Evolutionary conservation across 495 filamentous ascomycete genomes (phyloP).

Genomic region (Aspergillus cristatus): DNA sequence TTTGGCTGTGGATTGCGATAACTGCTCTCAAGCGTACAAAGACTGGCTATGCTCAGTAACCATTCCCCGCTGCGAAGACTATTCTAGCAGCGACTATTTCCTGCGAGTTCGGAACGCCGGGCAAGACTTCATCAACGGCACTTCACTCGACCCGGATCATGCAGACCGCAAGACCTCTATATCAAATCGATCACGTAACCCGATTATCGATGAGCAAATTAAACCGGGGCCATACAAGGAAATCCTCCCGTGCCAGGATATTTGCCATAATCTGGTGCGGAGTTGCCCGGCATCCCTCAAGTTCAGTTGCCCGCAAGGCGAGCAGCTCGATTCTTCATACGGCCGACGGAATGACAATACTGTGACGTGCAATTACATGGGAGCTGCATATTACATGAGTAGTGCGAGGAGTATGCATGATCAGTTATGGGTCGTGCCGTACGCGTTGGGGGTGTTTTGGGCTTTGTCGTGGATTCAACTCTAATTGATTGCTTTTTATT

Average conservation of each 20-base stretch:
- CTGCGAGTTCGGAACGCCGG: conserved; percentile 61
- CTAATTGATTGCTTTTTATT: too few relatives aligned
- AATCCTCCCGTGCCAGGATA: conserved; percentile 70
- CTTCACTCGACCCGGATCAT: conserved; percentile 30
- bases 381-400: conserved; percentile 44
- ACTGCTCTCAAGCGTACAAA: conserved; percentile 78
- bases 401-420: conserved; percentile 9
- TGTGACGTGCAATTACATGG: conserved; percentile 52
- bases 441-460: neutral
- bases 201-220: conserved; percentile 59
- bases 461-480: neutral
- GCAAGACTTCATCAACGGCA: conserved; percentile 60
- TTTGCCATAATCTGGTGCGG: conserved; percentile 76
- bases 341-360: conserved; percentile 35
- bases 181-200: conserved; percentile 52
- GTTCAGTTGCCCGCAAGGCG: conserved; percentile 65
- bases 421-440: neutral
- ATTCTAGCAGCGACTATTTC: conserved; percentile 42
- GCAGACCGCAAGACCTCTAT: conserved; percentile 20
- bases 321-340: conserved; percentile 58
- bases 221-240: conserved; percentile 90
- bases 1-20: conserved; percentile 59
- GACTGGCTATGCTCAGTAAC: conserved; percentile 89
- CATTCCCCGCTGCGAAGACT: conserved; percentile 87
- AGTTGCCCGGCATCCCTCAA: conserved; percentile 71